Evolutionary conservation across 306 rosid genomes (phyloP).

Genomic region (Trifolium dubium): DNA sequence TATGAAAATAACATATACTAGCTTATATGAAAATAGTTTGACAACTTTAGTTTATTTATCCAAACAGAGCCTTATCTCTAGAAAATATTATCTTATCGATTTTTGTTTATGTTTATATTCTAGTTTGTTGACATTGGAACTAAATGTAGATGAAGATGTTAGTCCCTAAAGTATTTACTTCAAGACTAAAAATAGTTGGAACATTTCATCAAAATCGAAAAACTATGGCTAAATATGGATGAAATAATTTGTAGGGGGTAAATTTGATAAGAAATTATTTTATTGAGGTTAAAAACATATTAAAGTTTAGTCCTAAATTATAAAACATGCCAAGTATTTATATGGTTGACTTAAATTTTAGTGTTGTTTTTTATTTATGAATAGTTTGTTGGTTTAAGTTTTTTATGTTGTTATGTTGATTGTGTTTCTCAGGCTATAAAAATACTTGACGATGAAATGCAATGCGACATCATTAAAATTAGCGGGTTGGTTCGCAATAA

Average conservation of each 20-base stretch:
- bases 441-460: slow-evolving; percentile 82
- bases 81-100: background rate
- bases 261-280: background rate
- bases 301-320: too few relatives aligned
- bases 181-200: background rate
- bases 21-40: background rate
- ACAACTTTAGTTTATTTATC: too few relatives aligned
- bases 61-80: background rate
- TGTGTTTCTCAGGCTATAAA: slow-evolving; percentile 65
- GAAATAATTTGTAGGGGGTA: background rate
- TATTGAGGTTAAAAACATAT: background rate
- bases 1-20: background rate
- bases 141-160: background rate
- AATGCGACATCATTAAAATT: slow-evolving; percentile 85
- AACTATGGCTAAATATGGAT: background rate
- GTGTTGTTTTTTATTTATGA: background rate
- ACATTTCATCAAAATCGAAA: too few relatives aligned
- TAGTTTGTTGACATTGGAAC: background rate
- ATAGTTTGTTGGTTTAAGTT: slow-evolving; percentile 25
- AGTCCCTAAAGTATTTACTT: background rate
- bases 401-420: background rate
- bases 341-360: background rate
- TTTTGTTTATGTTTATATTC: background rate
- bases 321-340: background rate
- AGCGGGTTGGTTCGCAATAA: slow-evolving; percentile 75